phyloP scores from a whole-genome alignment of 768 basidiomycete species.

The Agaricus blazei region DNA sequence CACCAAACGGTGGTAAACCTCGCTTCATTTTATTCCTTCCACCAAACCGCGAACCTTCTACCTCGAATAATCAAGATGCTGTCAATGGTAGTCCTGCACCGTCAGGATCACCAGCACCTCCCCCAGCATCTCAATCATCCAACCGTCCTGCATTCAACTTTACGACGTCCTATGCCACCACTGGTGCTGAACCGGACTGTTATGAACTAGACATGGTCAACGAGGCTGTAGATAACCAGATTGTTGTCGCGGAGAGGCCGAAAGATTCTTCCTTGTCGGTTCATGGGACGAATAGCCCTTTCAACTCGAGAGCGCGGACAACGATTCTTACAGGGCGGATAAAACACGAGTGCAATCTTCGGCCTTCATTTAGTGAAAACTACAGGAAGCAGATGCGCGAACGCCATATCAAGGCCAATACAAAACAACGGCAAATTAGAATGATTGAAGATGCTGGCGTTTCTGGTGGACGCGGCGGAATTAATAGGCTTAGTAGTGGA shows the following conservation, averaged over 20 bases:
- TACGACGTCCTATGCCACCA: constrained; percentile 24
- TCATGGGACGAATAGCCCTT: constrained; percentile 24
- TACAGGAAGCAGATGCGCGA: constrained; percentile 74
- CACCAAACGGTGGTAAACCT: constrained; percentile 41
- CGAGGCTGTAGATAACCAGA: constrained; percentile 78
- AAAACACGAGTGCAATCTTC: constrained; percentile 75
- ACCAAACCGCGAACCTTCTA: constrained; percentile 43
- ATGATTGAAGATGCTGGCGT: constrained; percentile 71
- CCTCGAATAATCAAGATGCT: constrained; percentile 9
- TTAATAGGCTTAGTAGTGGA: constrained; percentile 78
- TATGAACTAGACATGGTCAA: constrained; percentile 90
- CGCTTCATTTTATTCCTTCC: constrained; percentile 67
- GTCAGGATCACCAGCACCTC: constrained; percentile 15
- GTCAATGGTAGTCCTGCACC: neutral
- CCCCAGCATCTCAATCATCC: constrained; percentile 15
- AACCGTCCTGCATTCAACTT: constrained; percentile 35
- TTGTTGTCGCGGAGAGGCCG: constrained; percentile 78
- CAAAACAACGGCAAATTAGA: constrained; percentile 58
- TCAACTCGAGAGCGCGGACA: constrained; percentile 62
- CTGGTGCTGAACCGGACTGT: constrained; percentile 50
- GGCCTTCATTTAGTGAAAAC: constrained; percentile 59
- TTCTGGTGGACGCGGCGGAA: constrained; percentile 62
- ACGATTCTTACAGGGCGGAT: constrained; percentile 77
- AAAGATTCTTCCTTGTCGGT: constrained; percentile 48
- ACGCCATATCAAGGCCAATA: constrained; percentile 61